Conservation (phyloP, 1,284 basidiomycete species). For the Cutaneotrichosporon cutaneum region DNA sequence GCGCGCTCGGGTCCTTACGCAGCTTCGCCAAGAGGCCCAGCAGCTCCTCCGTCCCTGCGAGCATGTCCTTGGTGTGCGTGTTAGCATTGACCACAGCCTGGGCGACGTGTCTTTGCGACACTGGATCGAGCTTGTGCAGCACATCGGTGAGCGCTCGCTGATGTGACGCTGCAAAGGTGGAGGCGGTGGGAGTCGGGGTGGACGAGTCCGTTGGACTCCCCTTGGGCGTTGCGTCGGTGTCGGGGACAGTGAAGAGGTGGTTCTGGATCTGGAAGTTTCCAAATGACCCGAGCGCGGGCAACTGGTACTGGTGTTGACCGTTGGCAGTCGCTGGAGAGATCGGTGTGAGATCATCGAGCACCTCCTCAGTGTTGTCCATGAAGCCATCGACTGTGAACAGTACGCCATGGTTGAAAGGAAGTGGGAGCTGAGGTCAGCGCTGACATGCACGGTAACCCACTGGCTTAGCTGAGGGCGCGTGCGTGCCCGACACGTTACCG, state of each 20-base stretch:
- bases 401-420: background rate
- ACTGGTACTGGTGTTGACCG: background rate
- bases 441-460: background rate
- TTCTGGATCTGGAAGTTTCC: background rate
- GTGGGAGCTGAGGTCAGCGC: constrained; percentile 1
- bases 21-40: background rate
- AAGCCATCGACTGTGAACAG: background rate
- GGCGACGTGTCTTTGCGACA: background rate
- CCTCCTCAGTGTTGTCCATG: background rate
- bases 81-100: constrained; percentile 1
- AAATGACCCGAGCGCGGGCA: background rate
- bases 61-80: constrained; percentile 1
- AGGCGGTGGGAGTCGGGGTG: background rate
- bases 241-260: background rate
- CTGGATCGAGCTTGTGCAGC: background rate
- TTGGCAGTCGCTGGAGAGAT: background rate
- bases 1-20: background rate
- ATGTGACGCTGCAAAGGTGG: constrained; percentile 1
- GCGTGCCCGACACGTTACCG: background rate
- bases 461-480: background rate
- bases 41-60: background rate
- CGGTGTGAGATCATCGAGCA: background rate
- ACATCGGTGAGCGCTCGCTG: background rate
- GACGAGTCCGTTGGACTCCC: background rate
- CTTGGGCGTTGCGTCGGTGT: background rate